Evolutionary conservation across 2,329 filamentous ascomycete species (phyloP), one percentile per base, ranked within the genome.

Genomic region (Xylaria digitata): DNA sequence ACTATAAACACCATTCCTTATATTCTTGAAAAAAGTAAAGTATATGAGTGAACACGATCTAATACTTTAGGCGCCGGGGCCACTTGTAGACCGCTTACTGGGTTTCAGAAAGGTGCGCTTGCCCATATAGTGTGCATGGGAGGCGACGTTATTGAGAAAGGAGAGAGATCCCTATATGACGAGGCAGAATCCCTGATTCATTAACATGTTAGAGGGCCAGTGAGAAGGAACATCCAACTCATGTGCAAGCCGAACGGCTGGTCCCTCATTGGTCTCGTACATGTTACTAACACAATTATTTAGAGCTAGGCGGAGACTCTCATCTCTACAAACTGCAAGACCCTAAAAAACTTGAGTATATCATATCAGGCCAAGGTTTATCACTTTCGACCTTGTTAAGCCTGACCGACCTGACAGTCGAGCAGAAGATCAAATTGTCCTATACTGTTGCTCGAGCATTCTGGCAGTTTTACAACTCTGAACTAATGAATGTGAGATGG

Each of bases 401-500:
- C 34, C 46, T 43, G 37, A 34, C 34, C 21, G 32, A 61, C 4
- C 58, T 61, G 37, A 61, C 58, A 46, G 15, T 34, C 15, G 40
- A 54, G 17, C 34, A 61, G 15, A 61, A 61, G 48, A 23, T 53
- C 17, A 53, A 45, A 37, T 23, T 61, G 37, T 61, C 58, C 34
- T 61, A 61, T 23, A 45, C 49, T 45, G 21, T 61, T 17, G 58
- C 58, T 34, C 58, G 48, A 45, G 34, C 58, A 21, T 61, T 45
- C 58, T 61, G 58, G 58, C 34, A 46, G n/a, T 61, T 45, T 53
- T 61, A 61, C 49, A 45, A 46, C 58, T 61, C 58, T 5, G 58
- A 53, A 54, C 40, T 61, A 34, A 61, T 61, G 58, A 45, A 34
- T 46, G 26, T 17, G 17, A 53, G 40, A n/a, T 61, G 58, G 58